phyloP scores from a whole-genome alignment of 2,329 filamentous ascomycete genomes.

The Lizonia empirigonia region DNA sequence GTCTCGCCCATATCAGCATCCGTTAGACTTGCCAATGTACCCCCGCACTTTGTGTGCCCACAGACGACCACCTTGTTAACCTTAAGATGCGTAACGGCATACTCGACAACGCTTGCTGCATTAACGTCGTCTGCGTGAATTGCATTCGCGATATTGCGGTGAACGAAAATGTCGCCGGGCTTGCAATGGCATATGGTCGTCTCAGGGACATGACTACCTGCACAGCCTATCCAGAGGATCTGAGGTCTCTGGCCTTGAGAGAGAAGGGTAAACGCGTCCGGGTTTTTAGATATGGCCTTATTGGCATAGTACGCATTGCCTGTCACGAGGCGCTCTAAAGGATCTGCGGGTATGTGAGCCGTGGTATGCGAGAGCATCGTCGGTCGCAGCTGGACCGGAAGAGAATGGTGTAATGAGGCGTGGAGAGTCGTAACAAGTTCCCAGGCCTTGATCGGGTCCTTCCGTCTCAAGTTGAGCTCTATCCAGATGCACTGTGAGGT shows the following conservation, averaged over 20 bases:
- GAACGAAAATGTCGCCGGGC: slow-evolving; percentile 85
- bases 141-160: slow-evolving; percentile 90
- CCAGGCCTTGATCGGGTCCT: too few species aligned
- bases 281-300: slow-evolving; percentile 68
- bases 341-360: slow-evolving; percentile 49
- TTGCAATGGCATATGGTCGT: slow-evolving; percentile 78
- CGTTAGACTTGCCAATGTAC: slow-evolving; percentile 60
- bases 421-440: too few species aligned
- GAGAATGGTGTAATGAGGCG: too few species aligned
- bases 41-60: slow-evolving; percentile 66
- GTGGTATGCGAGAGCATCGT: not conserved
- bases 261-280: slow-evolving; percentile 71
- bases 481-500: too few species aligned
- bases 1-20: slow-evolving; percentile 63
- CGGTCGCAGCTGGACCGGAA: too few species aligned
- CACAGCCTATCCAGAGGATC: slow-evolving; percentile 84
- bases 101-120: slow-evolving; percentile 77
- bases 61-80: slow-evolving; percentile 68
- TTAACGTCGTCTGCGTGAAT: slow-evolving; percentile 76
- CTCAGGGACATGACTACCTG: slow-evolving; percentile 83
- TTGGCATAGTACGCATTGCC: slow-evolving; percentile 74
- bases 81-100: slow-evolving; percentile 73
- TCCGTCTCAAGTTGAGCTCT: too few species aligned
- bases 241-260: slow-evolving; percentile 69
- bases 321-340: slow-evolving; percentile 66